Percentiles rank a stretch among this genome's conserved stretches.
phyloP scores from a whole-genome alignment of 2,329 filamentous ascomycete genomes.

The Apiospora sp. region DNA sequence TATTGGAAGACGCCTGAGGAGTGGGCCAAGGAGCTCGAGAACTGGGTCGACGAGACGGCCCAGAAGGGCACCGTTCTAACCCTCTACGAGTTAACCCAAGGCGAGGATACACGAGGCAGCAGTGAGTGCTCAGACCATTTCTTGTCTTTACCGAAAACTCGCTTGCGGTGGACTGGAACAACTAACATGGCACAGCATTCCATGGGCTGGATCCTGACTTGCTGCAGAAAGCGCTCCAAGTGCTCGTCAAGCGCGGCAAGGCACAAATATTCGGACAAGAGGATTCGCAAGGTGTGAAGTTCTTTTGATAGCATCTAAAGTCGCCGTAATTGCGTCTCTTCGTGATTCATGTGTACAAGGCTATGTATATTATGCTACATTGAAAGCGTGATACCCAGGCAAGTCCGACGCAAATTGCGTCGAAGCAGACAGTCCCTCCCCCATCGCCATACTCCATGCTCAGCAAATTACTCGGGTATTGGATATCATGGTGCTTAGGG shows the following conservation, averaged over 20 bases:
- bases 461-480: slow-evolving; percentile 6
- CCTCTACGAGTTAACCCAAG: slow-evolving; percentile 88
- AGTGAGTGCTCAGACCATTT: slow-evolving; percentile 53
- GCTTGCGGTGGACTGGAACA: slow-evolving; percentile 21
- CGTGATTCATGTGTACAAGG: slow-evolving; percentile 20
- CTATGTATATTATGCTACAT: slow-evolving; percentile 21
- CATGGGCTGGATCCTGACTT: slow-evolving; percentile 87
- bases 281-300: slow-evolving; percentile 92
- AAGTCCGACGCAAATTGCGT: slow-evolving; percentile 7
- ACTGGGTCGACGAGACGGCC: slow-evolving; percentile 86
- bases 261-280: slow-evolving; percentile 93
- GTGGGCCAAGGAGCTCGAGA: slow-evolving; percentile 82
- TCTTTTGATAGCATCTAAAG: slow-evolving; percentile 70
- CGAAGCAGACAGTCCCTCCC: neutral
- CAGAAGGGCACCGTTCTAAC: slow-evolving; percentile 91
- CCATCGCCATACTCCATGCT: slow-evolving; percentile 21
- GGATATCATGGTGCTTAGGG: neutral
- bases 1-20: slow-evolving; percentile 90
- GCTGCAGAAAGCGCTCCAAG: slow-evolving; percentile 78
- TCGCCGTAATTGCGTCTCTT: slow-evolving; percentile 18
- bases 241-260: slow-evolving; percentile 88
- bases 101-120: slow-evolving; percentile 78
- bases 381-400: slow-evolving; percentile 1
- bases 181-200: slow-evolving; percentile 66
- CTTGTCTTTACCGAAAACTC: neutral